Conservation (phyloP, 805 yeast genomes). For the Starmerella apicola region DNA sequence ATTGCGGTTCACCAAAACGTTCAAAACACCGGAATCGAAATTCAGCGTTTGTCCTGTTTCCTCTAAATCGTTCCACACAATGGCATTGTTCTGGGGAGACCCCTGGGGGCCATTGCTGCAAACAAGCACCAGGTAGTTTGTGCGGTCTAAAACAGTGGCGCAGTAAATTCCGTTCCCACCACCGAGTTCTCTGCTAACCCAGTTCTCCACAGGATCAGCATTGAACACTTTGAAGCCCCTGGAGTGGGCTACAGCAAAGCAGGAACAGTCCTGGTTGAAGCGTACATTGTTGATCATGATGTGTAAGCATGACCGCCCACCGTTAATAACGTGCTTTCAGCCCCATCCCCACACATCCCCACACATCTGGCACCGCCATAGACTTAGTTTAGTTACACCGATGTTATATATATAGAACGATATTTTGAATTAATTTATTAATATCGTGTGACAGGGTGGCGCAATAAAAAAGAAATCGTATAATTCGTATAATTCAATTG, state of each 20-base stretch:
- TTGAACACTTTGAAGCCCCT: conserved; percentile 73
- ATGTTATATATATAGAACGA: too few relatives aligned
- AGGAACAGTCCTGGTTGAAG: conserved; percentile 83
- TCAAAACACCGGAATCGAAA: conserved; percentile 61
- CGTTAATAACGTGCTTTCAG: neutral
- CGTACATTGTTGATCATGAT: conserved; percentile 38
- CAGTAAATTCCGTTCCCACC: conserved; percentile 54
- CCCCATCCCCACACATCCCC: too few relatives aligned
- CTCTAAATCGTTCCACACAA: conserved; percentile 87
- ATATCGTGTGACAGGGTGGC: too few relatives aligned
- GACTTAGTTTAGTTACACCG: conserved; percentile 5
- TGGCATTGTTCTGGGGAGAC: conserved; percentile 66
- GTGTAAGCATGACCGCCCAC: neutral
- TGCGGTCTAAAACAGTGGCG: conserved; percentile 73
- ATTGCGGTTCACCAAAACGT: conserved; percentile 62
- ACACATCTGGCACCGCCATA: too few relatives aligned
- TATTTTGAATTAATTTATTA: too few relatives aligned
- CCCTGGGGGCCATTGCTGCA: conserved; percentile 78
- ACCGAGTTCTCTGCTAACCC: conserved; percentile 44
- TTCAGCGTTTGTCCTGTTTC: conserved; percentile 61
- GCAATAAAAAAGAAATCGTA: too few relatives aligned
- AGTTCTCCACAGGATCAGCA: conserved; percentile 70
- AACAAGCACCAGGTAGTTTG: conserved; percentile 78
- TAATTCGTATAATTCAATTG: too few relatives aligned
- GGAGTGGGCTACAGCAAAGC: conserved; percentile 62